Base-by-base conservation (phyloP, 495 filamentous ascomycete species). In the Physcia stellaris region DNA sequence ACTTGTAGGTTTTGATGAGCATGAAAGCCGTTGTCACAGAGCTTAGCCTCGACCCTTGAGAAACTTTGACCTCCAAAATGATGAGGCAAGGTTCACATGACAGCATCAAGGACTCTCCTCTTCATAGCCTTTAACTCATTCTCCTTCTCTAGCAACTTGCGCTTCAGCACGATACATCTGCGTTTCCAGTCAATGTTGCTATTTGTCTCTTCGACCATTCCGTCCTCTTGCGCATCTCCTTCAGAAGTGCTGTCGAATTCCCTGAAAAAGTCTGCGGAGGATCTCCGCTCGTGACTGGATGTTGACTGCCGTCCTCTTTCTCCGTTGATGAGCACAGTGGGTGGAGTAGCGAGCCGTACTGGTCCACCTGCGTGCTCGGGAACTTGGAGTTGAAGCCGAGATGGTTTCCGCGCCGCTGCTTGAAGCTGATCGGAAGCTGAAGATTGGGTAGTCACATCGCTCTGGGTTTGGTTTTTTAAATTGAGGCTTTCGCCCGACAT, bases 261-360 rank as follows among this genome's bases (percentile, higher is more conserved):
- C 26, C 46, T 44, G 18, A 53, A 41, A 31, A 57, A 40, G 23
- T 50, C 48, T 16, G 55, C 37, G 15, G 54, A 46, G 21, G 53
- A 45, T 19, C 55, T 46, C n/a, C 50, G 51, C 37, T 56, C 54
- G 21, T 46, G 40, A 9, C 18, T 35, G 22, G 50, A 42, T 6
- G 50, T 35, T 3, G 46, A 37, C 7, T 62, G 54, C 0, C 52
- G 48, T 27, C 63, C 55, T 23, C 58, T 62, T 16, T 73, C 68
- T 2, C 80, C 82, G 44, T 85, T 86, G 1, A 86, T 61, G 41
- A 80, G 63, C 0, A 85, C 56, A 7, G 72, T 68, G 1, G 79
- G 79, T 6, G 83, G 83, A 0, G 83, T 88, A 1, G 83, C 83
- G 15, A 90, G 71, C 15, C 83, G 68, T 1, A 94, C 80, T 7